Evolutionary conservation across 495 filamentous ascomycete species (phyloP).

Genomic region (Annulohypoxylon moriforme): DNA sequence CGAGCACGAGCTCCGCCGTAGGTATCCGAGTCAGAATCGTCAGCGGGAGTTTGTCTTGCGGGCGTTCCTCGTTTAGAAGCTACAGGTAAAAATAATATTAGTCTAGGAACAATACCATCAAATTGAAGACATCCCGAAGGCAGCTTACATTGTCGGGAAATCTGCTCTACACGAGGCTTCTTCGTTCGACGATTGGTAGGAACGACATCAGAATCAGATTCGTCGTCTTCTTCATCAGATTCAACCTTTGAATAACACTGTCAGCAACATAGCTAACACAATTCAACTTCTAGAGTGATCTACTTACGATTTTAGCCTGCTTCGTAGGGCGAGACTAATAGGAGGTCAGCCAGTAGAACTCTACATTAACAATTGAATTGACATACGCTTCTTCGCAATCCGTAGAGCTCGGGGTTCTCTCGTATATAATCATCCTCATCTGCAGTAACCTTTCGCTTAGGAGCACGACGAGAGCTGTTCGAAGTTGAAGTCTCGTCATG

Average conservation of each 20-base stretch:
- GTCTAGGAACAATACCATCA: conserved; percentile 16
- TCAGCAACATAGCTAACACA: conserved; percentile 38
- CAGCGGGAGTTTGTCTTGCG: conserved; percentile 65
- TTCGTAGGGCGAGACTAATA: conserved; percentile 63
- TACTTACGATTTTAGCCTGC: conserved; percentile 63
- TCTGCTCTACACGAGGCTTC: conserved; percentile 63
- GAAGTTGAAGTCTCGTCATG: conserved; percentile 73
- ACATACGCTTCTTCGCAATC: conserved; percentile 88
- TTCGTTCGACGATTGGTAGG: conserved; percentile 59
- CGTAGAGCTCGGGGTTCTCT: conserved; percentile 96
- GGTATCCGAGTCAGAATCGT: conserved; percentile 75
- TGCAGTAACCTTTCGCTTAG: conserved; percentile 79
- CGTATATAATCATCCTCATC: conserved; percentile 84
- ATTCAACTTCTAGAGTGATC: background rate
- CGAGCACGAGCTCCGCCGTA: conserved; percentile 80
- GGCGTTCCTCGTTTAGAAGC: conserved; percentile 76
- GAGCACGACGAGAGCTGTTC: conserved; percentile 67
- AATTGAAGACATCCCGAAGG: background rate
- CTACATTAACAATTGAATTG: conserved; percentile 3
- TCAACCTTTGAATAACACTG: conserved; percentile 64
- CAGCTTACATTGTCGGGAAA: conserved; percentile 61
- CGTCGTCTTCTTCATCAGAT: conserved; percentile 75
- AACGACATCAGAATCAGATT: conserved; percentile 75
- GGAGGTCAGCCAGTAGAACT: conserved; percentile 51
- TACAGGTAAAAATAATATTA: conserved; percentile 51